Evolutionary conservation across 441 rosid species (phyloP).

Genomic region (Viola pubescens): DNA sequence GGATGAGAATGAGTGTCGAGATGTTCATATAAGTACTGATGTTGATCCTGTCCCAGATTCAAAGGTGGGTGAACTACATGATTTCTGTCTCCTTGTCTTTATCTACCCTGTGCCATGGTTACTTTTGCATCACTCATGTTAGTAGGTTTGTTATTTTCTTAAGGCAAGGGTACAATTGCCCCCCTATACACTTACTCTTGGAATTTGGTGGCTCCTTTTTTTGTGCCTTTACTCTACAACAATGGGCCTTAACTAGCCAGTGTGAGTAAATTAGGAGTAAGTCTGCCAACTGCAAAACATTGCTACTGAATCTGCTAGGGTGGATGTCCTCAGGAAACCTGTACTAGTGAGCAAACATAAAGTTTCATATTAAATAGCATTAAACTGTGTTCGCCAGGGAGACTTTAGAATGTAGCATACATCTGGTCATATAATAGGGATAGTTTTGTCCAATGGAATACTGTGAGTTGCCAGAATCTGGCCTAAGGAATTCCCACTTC

Average conservation of each 20-base stretch:
- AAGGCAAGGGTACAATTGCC: not conserved
- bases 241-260: not conserved
- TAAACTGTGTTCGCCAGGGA: no score
- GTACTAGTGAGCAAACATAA: no score
- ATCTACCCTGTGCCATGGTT: conserved; percentile 1
- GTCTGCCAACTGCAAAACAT: not conserved
- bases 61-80: conserved; percentile 28
- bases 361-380: no score
- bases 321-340: no score
- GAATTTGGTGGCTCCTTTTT: not conserved
- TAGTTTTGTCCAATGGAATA: not conserved
- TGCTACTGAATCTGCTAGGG: not conserved
- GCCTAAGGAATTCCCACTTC: not conserved
- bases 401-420: no score
- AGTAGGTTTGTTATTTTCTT: conserved; percentile 1
- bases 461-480: not conserved
- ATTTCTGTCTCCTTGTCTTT: not conserved
- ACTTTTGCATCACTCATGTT: conserved; percentile 1
- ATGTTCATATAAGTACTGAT: conserved; percentile 46
- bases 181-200: not conserved
- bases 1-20: conserved; percentile 53
- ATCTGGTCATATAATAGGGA: not conserved
- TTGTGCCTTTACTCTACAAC: not conserved
- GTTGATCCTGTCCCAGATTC: conserved; percentile 26
- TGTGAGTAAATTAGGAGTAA: no score